Evolutionary conservation across 2,329 filamentous ascomycete genomes (phyloP), one percentile per base, ranked within the genome.

Genomic region (Emergomyces africanus): DNA sequence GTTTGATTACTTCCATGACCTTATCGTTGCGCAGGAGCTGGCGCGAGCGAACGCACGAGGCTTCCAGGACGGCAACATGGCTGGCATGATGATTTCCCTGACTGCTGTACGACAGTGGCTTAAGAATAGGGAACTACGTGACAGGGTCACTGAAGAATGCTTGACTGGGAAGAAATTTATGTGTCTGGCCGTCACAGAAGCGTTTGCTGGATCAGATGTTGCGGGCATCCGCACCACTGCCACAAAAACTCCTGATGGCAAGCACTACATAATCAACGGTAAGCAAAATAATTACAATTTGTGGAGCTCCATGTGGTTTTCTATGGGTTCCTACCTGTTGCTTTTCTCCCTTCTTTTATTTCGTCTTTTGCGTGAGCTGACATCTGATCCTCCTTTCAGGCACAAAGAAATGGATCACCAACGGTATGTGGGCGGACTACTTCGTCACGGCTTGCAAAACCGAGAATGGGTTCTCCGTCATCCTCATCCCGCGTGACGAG

Each of bases 1-100:
- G 62, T 95, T 91, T 66, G 89, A 95, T 71, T 91, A 90, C 73
- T 89, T 95, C 74, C 89, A 94, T 71, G 89, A 94, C 70, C 71
- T 94, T 70, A 83, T 95, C 64, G 77, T 88, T 57, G 76, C 79
- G 9, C 89, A 95, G 74, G 90, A 95, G 73, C 75, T 88, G 64
- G 79, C 81, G 1, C 80, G 90, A 37, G 77, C 82, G 6, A 89
- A 87, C 70, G 84, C 87, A 33, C 78, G 88, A 66, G 90, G 69
- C 46, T 95, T 94, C 74, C 85, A 89, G 71, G 90, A 95, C 70
- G 90, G 89, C 3, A 91, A 90, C 73, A 83, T 95, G 82, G 86
- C 88, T 1, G 89, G 90, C 57, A 90, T 95, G 87, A 85, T 85
- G 33, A 95, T 95, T 64, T 84, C 84, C 44, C 75, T 95, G 63